These are phyloP conservation scores for Geranium rotundifolium DNA, from an alignment of 345 rosid genomes.

Conservation along the genomic window DNA sequence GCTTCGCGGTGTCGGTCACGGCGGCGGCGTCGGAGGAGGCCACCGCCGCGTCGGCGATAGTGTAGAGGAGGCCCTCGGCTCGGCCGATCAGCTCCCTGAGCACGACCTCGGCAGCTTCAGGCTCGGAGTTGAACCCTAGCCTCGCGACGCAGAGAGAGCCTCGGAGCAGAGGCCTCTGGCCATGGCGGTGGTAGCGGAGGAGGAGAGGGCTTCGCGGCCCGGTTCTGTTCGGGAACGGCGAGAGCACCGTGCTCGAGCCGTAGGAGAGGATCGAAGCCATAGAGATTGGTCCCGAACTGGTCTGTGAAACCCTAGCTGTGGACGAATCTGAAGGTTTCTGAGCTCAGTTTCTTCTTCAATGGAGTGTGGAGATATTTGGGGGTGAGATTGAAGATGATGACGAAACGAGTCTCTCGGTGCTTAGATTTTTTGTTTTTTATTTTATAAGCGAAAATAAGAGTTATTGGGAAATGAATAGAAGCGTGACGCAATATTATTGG, in stretches of 20 bases:
- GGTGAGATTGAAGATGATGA: too few species aligned
- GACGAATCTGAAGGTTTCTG: too few species aligned
- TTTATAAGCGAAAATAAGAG: too few species aligned
- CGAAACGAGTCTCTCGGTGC: too few species aligned
- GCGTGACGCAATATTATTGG: too few species aligned
- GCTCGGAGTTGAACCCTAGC: constrained; percentile 49
- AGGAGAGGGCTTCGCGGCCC: constrained; percentile 18
- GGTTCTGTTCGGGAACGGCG: not conserved
- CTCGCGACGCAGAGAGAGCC: constrained; percentile 45
- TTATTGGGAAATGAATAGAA: too few species aligned
- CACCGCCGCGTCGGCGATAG: constrained; percentile 80
- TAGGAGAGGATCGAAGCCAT: not conserved
- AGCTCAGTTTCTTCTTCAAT: not conserved
- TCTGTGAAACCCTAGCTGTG: too few species aligned
- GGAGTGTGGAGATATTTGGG: too few species aligned
- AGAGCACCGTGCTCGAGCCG: not conserved
- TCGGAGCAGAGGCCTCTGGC: constrained; percentile 25
- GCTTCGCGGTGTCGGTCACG: constrained; percentile 28
- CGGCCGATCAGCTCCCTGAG: constrained; percentile 33
- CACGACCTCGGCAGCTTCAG: constrained; percentile 23
- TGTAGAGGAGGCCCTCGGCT: constrained; percentile 47
- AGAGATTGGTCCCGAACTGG: too few species aligned
- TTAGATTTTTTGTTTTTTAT: too few species aligned
- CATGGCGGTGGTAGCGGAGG: constrained; percentile 7
- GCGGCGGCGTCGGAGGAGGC: constrained; percentile 68